Evolutionary conservation across 768 basidiomycete genomes (phyloP).

Genomic region (Agaricus sinodeliciosus): DNA sequence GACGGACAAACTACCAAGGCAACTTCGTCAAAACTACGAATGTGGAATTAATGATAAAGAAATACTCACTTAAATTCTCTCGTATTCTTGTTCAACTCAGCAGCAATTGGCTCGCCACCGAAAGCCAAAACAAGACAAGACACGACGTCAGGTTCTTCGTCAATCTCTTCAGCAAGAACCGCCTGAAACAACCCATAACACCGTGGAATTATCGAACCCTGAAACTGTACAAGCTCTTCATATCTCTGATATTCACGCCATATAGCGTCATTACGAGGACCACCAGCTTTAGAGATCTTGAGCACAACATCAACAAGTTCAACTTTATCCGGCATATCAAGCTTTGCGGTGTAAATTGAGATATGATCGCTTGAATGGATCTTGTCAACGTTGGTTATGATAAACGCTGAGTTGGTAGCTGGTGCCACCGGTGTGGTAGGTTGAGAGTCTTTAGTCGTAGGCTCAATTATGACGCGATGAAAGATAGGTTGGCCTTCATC

Average conservation of each 20-base stretch:
- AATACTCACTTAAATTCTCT: conserved; percentile 6
- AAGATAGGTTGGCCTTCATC: conserved; percentile 9
- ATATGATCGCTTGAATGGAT: conserved; percentile 9
- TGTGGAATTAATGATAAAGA: neutral
- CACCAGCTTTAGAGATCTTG: conserved; percentile 7
- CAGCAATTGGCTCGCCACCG: neutral
- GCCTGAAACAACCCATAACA: conserved; percentile 11
- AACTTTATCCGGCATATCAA: conserved; percentile 1
- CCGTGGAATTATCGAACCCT: conserved; percentile 3
- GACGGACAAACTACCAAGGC: neutral
- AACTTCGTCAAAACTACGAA: neutral
- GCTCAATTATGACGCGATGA: conserved; percentile 1
- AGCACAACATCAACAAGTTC: conserved; percentile 9
- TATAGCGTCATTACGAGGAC: conserved; percentile 4
- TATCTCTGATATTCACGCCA: conserved; percentile 9
- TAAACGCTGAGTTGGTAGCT: neutral
- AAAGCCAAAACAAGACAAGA: conserved; percentile 9
- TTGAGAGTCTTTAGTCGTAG: neutral
- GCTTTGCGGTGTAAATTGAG: neutral
- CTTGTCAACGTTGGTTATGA: conserved; percentile 5
- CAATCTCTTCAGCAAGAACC: conserved; percentile 1
- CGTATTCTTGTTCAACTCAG: conserved; percentile 6
- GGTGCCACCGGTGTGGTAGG: neutral
- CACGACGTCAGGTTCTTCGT: conserved; percentile 1
- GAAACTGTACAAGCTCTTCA: conserved; percentile 2